Base-by-base conservation (phyloP, 495 filamentous ascomycete species). In the Xylaria grammica region DNA sequence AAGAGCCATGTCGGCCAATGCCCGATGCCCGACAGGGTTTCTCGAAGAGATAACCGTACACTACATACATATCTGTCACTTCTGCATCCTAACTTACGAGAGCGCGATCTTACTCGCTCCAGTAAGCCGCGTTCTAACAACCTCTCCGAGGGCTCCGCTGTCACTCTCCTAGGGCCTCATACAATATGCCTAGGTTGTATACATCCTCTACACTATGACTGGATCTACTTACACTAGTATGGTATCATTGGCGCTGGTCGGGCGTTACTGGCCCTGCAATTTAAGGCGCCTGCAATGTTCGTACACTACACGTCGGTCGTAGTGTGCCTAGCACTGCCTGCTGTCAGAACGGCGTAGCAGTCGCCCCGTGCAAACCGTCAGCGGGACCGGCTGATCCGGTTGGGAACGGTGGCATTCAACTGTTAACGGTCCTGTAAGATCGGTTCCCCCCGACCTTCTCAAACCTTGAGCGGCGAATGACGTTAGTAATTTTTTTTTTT, bases 191-290 rank as follows among this genome's bases (percentile, higher is more conserved):
- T n/a, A n/a, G n/a, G n/a, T n/a, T n/a, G n/a, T n/a, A n/a, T n/a
- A n/a, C n/a, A n/a, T n/a, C n/a, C n/a, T n/a, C n/a, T n/a, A n/a
- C n/a, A n/a, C n/a, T n/a, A n/a, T 38, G 46, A 62, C 46, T n/a
- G 45, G 19, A 24, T n/a, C 29, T 10, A 48, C 49, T 29, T 29
- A 4, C 7, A 36, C 7, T 42, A 42, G 6, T 6, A 15, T 42
- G 17, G 40, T 42, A 42, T 42, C 20, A 15, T 27, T 59, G 54
- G 36, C 54, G 36, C 26, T 30, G 20, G 30, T n/a, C 40, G 26
- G 42, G 58, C 32, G 36, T 26, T n/a, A 54, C 9, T 45, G 29
- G 51, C 38, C 60, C 50, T 63, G 60, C 20, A 63, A 55, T 55
- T 26, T 63, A 40, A 24, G 10, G 17, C 20, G 24, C 4, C 36